These are phyloP conservation scores for Patellifolia procumbens DNA, from an alignment of 179 eudicot species.

Conservation along the genomic window DNA sequence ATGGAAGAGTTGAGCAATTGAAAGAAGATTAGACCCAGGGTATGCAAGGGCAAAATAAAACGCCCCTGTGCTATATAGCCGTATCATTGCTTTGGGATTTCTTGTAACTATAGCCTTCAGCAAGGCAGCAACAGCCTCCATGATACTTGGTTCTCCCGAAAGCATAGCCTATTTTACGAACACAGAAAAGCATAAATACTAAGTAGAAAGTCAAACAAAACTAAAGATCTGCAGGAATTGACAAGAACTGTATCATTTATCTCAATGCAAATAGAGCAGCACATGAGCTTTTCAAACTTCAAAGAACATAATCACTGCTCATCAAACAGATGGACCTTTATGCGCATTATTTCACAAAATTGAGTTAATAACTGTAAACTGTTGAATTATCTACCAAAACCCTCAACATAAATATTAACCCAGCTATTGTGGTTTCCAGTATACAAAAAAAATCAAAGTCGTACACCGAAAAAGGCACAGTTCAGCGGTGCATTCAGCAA, in stretches of 20 bases:
- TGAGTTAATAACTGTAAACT: neutral
- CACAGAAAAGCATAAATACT: slow-evolving; percentile 5
- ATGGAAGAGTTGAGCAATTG: slow-evolving; percentile 87
- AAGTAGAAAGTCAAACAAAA: neutral
- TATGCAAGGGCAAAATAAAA: slow-evolving; percentile 98
- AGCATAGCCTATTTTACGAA: slow-evolving; percentile 72
- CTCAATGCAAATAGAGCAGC: too few relatives aligned
- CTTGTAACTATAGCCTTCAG: slow-evolving; percentile 87
- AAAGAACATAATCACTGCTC: neutral
- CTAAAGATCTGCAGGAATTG: neutral
- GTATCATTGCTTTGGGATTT: slow-evolving; percentile 97
- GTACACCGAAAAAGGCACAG: too few relatives aligned
- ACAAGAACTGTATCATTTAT: too few relatives aligned
- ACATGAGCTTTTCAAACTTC: too few relatives aligned
- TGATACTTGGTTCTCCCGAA: slow-evolving; percentile 93
- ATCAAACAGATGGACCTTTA: neutral
- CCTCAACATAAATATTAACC: too few relatives aligned
- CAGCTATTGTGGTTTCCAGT: too few relatives aligned
- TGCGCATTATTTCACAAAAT: neutral
- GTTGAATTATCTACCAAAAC: too few relatives aligned
- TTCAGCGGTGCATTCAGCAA: too few relatives aligned
- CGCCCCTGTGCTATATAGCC: slow-evolving; percentile 87
- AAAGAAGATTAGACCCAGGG: slow-evolving; percentile 96
- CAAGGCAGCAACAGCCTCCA: slow-evolving; percentile 93
- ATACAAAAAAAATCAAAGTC: too few relatives aligned